These are phyloP conservation scores for Periconia macrospinosa DNA, from an alignment of 2,329 filamentous ascomycete genomes.

Conservation along the genomic window DNA sequence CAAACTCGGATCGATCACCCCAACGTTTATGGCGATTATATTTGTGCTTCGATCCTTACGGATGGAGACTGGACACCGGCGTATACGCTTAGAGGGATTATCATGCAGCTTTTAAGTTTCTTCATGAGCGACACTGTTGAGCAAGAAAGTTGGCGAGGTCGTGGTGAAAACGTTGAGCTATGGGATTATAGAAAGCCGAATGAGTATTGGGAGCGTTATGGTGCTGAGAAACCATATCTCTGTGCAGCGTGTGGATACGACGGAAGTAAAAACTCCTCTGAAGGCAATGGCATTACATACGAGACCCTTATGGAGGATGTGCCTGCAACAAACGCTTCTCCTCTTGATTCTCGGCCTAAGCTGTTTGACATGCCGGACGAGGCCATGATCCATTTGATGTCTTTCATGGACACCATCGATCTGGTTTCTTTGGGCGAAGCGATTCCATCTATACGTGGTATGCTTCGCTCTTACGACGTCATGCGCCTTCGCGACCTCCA, in stretches of 20 bases:
- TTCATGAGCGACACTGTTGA: conserved; percentile 53
- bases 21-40: conserved; percentile 49
- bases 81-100: conserved; percentile 54
- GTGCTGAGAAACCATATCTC: not conserved
- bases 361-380: conserved; percentile 46
- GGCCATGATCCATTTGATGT: conserved; percentile 38
- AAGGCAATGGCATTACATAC: not conserved
- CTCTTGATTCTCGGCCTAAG: conserved; percentile 6
- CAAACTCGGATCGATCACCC: conserved; percentile 49
- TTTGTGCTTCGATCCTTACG: conserved; percentile 53
- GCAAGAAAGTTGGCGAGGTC: conserved; percentile 28
- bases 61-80: conserved; percentile 52
- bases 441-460: conserved; percentile 38
- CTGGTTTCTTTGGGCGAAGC: conserved; percentile 43
- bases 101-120: conserved; percentile 57
- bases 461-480: conserved; percentile 40
- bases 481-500: conserved; percentile 51
- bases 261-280: not conserved
- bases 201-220: not conserved
- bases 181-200: not conserved
- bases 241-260: conserved; percentile 4
- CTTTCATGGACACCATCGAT: conserved; percentile 31
- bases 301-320: not conserved
- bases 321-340: not conserved
- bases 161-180: conserved; percentile 14